Evolutionary conservation across 257 asterid genomes (phyloP), one percentile per base, ranked within the genome.

Genomic region (Primulina eburnea): DNA sequence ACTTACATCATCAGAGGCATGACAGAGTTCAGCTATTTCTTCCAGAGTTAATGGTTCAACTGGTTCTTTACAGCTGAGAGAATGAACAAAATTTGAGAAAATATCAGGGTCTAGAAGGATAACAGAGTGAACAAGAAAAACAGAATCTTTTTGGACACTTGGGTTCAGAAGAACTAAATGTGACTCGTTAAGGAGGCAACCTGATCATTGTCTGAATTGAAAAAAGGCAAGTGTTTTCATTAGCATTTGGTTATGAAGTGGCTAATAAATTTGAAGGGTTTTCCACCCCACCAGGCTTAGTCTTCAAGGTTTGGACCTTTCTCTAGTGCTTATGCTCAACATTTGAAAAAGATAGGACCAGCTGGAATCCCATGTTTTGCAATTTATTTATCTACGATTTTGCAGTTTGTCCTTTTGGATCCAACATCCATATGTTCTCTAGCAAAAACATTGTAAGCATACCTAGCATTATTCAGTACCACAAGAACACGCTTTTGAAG

Each of bases 401-500:
- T 50, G 57, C 10, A 16, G 37, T 7, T 18, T 32, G 24, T n/a
- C 20, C 52, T 62, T 62, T 29, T 5, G 30, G 29, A 26, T 43
- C 64, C 73, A 73, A 37, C 43, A 40, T 32, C 50, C 29, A 52
- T 16, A 65, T 29, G 62, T 35, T 47, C 6, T 65, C 62, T 18
- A 26, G 75, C 77, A 69, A 57, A 40, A 56, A 59, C 32, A 75
- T 11, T 12, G 18, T 62, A 53, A 40, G 33, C 71, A 53, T 81
- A 94, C 99, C 98, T 94, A 71, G 99, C 99, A 72, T 91, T 86
- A 64, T 92, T 94, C 68, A 94, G 93, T 73, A 94, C 98, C 2
- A 85, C 73, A 75, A 94, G 98, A 67, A 94, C 96, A 9, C 99
- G 98, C 79, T 94, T 94, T 83, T 94, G 99, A 67, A 94, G 97